Percentiles rank a stretch among this genome's conserved stretches.
phyloP scores from a whole-genome alignment of 2,329 filamentous ascomycete genomes.

The Penicillium sp. region DNA sequence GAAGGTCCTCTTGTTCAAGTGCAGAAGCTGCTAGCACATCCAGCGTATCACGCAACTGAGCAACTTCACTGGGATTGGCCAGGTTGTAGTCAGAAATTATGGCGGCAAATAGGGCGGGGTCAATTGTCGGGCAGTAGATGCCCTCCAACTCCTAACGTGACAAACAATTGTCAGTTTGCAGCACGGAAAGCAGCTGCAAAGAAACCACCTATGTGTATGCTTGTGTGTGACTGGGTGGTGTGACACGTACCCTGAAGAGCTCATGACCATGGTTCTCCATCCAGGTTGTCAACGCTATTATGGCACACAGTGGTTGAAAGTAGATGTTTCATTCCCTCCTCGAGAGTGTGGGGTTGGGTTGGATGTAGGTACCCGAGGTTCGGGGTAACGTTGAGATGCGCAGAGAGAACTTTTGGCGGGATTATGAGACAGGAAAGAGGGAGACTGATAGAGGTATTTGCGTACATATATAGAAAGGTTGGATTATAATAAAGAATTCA shows the following conservation, averaged over 20 bases:
- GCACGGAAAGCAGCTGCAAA: not conserved
- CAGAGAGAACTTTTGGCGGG: no score
- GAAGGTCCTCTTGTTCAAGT: conserved; percentile 62
- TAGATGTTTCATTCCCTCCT: not conserved
- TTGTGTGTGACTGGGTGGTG: not conserved
- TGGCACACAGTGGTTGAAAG: not conserved
- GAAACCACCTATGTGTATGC: not conserved
- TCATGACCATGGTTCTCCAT: not conserved
- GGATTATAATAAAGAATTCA: no score
- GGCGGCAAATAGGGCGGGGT: conserved; percentile 71
- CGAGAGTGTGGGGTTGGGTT: not conserved
- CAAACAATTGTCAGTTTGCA: not conserved
- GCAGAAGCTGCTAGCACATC: conserved; percentile 64
- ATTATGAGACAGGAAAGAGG: no score
- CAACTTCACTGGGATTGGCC: conserved; percentile 49
- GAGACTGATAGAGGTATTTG: not conserved
- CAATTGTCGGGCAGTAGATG: conserved; percentile 69
- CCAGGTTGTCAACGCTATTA: not conserved
- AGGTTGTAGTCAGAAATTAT: conserved; percentile 73
- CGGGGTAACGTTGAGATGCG: no score
- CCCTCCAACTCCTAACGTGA: conserved; percentile 52
- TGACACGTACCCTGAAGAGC: conserved; percentile 2
- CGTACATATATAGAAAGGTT: no score
- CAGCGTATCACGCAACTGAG: conserved; percentile 57
- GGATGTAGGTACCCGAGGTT: not conserved